Evolutionary conservation across 805 yeast genomes (phyloP), one percentile per base, ranked within the genome.

Genomic region (Zygosaccharomyces lentus): DNA sequence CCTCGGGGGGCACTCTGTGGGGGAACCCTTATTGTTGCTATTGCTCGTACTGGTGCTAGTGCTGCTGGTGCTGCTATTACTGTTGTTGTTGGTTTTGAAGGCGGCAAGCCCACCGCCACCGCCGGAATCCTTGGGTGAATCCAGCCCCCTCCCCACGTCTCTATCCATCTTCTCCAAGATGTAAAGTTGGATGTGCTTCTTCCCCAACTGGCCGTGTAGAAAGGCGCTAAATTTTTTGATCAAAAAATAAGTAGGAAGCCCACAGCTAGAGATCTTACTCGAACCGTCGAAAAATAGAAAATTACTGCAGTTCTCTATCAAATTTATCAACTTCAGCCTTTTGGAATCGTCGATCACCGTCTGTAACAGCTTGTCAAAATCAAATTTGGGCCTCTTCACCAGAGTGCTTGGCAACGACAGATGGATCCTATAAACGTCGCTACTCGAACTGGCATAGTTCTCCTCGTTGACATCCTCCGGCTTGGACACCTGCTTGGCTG

Each of bases 381-480:
- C 56, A 39, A 57, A 57, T 12, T 57, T 56, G 1, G 65, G 61
- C 37, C 69, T 61, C 45, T 54, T 58, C 23, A 65, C 48, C 29
- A 65, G 43, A 1, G 69, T 65, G 15, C 61, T 58, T 4, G 69
- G 69, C 32, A 63, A 55, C 16, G 58, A 56, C 19, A 64, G 42
- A 46, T 64, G 66, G 15, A 61, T 50, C 27, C 52, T 52, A 19
- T 53, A 45, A n/a, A 55, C 41, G 25, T 53, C 51, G 19, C 44
- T 46, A 13, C 34, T 45, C 13, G 47, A 41, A 26, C 48, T n/a
- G 15, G 23, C 36, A 7, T 34, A 36, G 17, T 34, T 37, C 12
- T 45, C 48, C 6, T 19, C 47, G 7, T 13, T 21, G 24, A 12
- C 17, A 16, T 13, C 34, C 23, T 21, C 41, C 9, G 32, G 25